Evolutionary conservation across 805 yeast genomes (phyloP), one percentile per base, ranked within the genome.

Genomic region (Wickerhamomyces xylosicus): DNA sequence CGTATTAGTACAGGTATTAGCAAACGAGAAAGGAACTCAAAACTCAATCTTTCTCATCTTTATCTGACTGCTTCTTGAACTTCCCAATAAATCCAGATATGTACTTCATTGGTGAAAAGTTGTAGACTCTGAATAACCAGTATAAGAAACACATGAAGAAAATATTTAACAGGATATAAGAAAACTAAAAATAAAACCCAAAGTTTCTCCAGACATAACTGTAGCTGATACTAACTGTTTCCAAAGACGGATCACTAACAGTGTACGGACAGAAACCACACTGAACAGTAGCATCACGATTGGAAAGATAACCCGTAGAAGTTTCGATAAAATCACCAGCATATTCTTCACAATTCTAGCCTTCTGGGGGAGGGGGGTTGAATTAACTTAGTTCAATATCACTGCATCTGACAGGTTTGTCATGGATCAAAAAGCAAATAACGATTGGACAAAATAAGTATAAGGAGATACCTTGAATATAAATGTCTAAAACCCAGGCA

Each of bases 401-500:
- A 7, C 59, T 45, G 56, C 89, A 81, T 13, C 42, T 50, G 11
- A 83, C 79, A 29, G 58, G 53, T 45, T 72, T 64, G 31, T 66
- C 69, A 46, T 79, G 79, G 47, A 69, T 61, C 38, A 69, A 65
- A 54, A 59, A 19, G 62, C 65, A 34, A 77, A 62, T 44, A 80
- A 63, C 38, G 74, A 66, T 45, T 74, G 76, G 42, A 84, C 63
- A 56, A 79, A 73, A 53, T 85, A 85, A 1, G 90, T 81, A 59
- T 71, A 71, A 9, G 83, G 94, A 19, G 85, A 78, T 17, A 67
- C 68, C 47, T 81, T 72, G 72, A 82, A 79, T 87, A 85, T 81
- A 56, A 81, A 85, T 35, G 72, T 76, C 94, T 94, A 85, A 65
- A 85, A 85, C 1, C 84, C 77, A 11, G 94, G 92, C 78, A 83